Evolutionary conservation across 305 asterid genomes (phyloP).

Genomic region (Ilex paraguariensis): DNA sequence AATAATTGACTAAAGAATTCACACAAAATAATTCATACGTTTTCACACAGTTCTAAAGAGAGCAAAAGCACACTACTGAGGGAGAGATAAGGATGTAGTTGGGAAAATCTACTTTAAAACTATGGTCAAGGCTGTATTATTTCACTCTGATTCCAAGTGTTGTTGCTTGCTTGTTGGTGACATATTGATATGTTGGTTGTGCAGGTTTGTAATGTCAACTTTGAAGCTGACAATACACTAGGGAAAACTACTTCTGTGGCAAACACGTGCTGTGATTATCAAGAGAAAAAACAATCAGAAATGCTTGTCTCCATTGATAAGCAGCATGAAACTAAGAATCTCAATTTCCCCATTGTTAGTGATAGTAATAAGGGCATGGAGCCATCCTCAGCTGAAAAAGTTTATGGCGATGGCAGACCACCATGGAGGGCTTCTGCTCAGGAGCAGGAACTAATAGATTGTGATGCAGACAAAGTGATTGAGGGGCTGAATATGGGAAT

Average conservation of each 20-base stretch:
- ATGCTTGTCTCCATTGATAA: not conserved
- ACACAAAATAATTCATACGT: too few species aligned
- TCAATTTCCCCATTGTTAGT: not conserved
- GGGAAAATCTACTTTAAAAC: constrained; percentile 7
- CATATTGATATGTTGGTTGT: not conserved
- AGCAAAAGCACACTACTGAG: too few species aligned
- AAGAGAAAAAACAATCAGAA: not conserved
- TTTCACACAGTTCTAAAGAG: too few species aligned
- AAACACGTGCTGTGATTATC: not conserved
- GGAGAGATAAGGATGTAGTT: too few species aligned
- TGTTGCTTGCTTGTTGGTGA: not conserved
- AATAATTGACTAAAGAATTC: too few species aligned
- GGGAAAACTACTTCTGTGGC: not conserved
- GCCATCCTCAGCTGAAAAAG: not conserved
- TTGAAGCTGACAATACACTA: not conserved
- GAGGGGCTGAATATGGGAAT: not conserved
- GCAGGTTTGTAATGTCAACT: constrained; percentile 10
- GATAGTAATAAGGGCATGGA: not conserved
- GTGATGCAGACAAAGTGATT: not conserved
- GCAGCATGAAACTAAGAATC: not conserved
- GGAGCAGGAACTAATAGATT: not conserved
- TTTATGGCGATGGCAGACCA: not conserved
- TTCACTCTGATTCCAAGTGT: too few species aligned
- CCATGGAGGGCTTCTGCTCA: not conserved
- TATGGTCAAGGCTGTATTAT: constrained; percentile 8